Conservation (phyloP, 2,329 filamentous ascomycete genomes). For the Penicillium oxalicum region DNA sequence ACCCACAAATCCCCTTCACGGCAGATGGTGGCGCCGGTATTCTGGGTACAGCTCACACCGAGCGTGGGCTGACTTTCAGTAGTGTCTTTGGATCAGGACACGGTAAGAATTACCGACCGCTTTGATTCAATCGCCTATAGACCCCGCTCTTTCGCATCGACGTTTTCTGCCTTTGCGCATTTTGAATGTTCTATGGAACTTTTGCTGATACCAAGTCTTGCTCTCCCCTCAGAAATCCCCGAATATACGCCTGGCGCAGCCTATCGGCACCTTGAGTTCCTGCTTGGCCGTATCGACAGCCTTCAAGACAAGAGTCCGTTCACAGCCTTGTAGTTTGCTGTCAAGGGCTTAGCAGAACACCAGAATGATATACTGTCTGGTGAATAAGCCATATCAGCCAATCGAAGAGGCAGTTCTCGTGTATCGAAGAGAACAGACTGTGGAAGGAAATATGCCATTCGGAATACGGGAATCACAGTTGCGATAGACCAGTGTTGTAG, state of each 20-base stretch:
- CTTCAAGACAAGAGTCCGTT: conserved; percentile 30
- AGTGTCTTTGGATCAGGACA: conserved; percentile 62
- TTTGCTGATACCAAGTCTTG: background rate
- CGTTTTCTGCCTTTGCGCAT: no score
- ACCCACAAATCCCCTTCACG: conserved; percentile 36
- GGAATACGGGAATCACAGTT: no score
- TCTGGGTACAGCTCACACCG: conserved; percentile 64
- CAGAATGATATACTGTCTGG: background rate
- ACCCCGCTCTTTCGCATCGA: background rate
- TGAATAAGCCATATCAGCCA: no score
- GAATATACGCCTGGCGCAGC: conserved; percentile 64
- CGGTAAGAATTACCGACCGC: conserved; percentile 2
- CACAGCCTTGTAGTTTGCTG: conserved; percentile 6
- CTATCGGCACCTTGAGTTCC: conserved; percentile 67
- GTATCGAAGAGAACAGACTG: no score
- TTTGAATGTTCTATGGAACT: background rate
- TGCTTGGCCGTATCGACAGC: conserved; percentile 63
- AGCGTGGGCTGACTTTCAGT: conserved; percentile 69
- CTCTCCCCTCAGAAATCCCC: conserved; percentile 34
- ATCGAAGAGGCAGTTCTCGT: no score
- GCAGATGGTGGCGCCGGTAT: conserved; percentile 54
- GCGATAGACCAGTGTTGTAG: no score
- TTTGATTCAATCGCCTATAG: no score
- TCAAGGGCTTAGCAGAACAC: no score
- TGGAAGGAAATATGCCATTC: no score